These are phyloP conservation scores for Gremmenia infestans DNA, from an alignment of 2,329 filamentous ascomycete genomes.

Conservation along the genomic window DNA sequence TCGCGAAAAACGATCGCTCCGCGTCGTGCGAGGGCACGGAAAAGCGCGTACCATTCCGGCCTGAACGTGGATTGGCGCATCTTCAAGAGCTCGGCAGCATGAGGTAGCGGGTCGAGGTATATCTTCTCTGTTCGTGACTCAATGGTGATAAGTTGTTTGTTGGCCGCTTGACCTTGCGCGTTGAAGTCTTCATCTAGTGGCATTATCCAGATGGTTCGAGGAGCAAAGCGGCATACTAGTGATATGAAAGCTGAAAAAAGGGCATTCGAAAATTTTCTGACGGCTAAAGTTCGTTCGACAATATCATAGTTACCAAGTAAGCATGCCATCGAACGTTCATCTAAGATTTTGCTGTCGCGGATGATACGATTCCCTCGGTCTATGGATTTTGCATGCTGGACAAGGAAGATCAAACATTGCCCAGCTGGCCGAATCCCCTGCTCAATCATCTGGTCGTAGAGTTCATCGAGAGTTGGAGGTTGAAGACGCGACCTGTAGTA, in stretches of 20 bases:
- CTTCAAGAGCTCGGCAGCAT: slow-evolving; percentile 19
- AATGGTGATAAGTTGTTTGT: neutral
- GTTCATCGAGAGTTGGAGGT: slow-evolving; percentile 52
- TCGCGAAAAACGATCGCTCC: slow-evolving; percentile 16
- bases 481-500: slow-evolving; percentile 58
- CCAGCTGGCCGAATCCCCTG: slow-evolving; percentile 44
- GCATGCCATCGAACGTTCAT: slow-evolving; percentile 14
- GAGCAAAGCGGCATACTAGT: slow-evolving; percentile 42
- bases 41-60: slow-evolving; percentile 40
- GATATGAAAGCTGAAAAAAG: slow-evolving; percentile 48
- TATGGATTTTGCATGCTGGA: slow-evolving; percentile 47
- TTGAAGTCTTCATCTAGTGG: neutral
- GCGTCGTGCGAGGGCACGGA: slow-evolving; percentile 35
- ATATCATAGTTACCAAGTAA: slow-evolving; percentile 6
- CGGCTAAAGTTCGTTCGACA: slow-evolving; percentile 3
- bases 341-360: slow-evolving; percentile 35
- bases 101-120: slow-evolving; percentile 8
- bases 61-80: slow-evolving; percentile 18
- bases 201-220: neutral
- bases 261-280: slow-evolving; percentile 23
- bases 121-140: neutral
- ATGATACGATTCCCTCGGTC: slow-evolving; percentile 47
- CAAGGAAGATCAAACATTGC: slow-evolving; percentile 49
- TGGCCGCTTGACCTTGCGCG: neutral
- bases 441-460: slow-evolving; percentile 55